Conservation (phyloP, 2,329 filamentous ascomycete genomes). For the Fusarium liriodendri region DNA sequence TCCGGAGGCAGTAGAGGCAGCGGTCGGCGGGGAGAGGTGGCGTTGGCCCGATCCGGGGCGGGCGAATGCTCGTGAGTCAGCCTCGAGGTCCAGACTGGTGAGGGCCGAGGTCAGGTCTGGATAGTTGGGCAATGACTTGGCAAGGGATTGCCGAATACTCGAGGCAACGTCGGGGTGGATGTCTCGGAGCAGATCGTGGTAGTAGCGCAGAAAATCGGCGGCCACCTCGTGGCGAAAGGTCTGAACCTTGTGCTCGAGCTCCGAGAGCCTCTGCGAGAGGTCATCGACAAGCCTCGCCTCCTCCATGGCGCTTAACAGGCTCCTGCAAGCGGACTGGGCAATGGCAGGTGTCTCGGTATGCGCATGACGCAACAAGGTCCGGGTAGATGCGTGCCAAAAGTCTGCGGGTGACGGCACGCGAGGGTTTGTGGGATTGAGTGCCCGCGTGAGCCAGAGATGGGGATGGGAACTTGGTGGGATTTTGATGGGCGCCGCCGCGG, state of each 20-base stretch:
- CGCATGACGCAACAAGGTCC: conserved; percentile 50
- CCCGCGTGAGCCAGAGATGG: conserved; percentile 33
- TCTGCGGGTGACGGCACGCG: conserved; percentile 28
- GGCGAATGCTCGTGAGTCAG: conserved; percentile 51
- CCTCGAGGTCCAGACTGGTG: conserved; percentile 48
- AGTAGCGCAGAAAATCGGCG: conserved; percentile 67
- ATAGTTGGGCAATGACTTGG: conserved; percentile 57
- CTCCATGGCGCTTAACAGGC: conserved; percentile 52
- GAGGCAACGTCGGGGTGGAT: conserved; percentile 59
- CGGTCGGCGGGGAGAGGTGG: conserved; percentile 46
- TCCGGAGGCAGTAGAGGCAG: conserved; percentile 42
- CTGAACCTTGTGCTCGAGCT: conserved; percentile 68
- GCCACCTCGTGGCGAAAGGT: conserved; percentile 68
- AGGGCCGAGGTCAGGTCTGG: conserved; percentile 56
- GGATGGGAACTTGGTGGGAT: conserved; percentile 24
- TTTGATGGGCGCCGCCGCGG: conserved; percentile 21
- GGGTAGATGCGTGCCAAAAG: conserved; percentile 27
- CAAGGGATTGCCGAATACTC: conserved; percentile 60
- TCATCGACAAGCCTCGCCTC: conserved; percentile 61
- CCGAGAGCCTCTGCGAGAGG: conserved; percentile 64
- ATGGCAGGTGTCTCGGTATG: conserved; percentile 47
- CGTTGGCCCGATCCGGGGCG: conserved; percentile 45
- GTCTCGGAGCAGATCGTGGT: conserved; percentile 61
- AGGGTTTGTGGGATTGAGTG: conserved; percentile 33
- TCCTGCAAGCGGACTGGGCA: conserved; percentile 46